Evolutionary conservation across 768 basidiomycete species (phyloP), one percentile per base, ranked within the genome.

Genomic region (Infundibulicybe gibba): DNA sequence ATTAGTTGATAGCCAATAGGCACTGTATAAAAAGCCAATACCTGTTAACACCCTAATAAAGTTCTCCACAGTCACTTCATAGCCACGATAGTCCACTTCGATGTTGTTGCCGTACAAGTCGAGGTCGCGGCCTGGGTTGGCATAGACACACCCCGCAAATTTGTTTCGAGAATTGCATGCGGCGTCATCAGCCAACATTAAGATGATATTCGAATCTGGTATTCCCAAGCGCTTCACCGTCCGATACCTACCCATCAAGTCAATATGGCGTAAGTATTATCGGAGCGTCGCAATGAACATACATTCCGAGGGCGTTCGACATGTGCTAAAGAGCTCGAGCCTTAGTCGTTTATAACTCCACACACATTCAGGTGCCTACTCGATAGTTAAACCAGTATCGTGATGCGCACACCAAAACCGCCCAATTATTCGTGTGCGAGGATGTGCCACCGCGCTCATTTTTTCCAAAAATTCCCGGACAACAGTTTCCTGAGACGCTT

Each of bases 341-440:
- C 20, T 30, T 13, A 34, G n/a, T 17, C 3, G 25, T 25, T 38
- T 38, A 6, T 33, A 2, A n/a, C n/a, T 1, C 6, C 41, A 38
- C 5, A 33, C 31, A 32, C 34, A 37, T 38, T 0, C 14, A 14
- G 6, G 16, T 13, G 76, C 86, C 44, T 59, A 97, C 95, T 37
- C 95, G 74, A 61, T 99, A 99, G 62, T 99, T 99, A 75, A 99
- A 99, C 94, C 94, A 97, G 62, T 94, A 95, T 48, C 94, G 64
- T 5, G 94, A 97, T 1, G 97, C 78, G 57, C 90, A 94, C 3
- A 98, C 94, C 32, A 98, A 72, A 5, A 99, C 94, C 1, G 97
- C 97, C 97, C 97, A 99, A 63, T 98, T 98, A 61, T 98, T 99
- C 5, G 95, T 97, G 61, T 97, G 93, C 25, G 62, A 62, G 8